These are phyloP conservation scores for Hylodesmum podocarpum DNA, from an alignment of 306 rosid species.

Conservation along the genomic window DNA sequence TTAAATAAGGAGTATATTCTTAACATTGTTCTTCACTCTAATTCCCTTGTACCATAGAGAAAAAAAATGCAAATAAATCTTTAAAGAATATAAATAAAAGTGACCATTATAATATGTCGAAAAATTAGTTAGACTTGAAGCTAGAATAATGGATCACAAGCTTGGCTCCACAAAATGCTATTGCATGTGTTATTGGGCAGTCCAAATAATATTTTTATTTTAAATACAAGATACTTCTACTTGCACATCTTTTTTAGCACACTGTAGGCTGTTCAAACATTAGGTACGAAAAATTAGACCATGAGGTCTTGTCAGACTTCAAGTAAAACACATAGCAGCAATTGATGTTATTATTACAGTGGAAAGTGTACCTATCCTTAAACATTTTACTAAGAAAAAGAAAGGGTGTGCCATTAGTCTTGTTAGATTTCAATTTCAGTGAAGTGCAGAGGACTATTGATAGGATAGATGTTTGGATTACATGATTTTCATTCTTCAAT, in stretches of 20 bases:
- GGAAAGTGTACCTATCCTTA: neutral
- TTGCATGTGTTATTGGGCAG: conserved; percentile 3
- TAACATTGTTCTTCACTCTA: too few relatives aligned
- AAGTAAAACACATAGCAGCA: neutral
- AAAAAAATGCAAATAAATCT: conserved; percentile 9
- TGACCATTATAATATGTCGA: conserved; percentile 10
- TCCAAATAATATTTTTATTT: neutral
- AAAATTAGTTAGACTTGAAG: neutral
- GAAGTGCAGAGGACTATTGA: conserved; percentile 14
- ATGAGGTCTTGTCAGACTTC: neutral
- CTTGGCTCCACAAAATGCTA: conserved; percentile 16
- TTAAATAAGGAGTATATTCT: too few relatives aligned
- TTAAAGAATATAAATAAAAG: conserved; percentile 7
- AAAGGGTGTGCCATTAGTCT: neutral
- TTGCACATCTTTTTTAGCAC: neutral
- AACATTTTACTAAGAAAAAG: neutral
- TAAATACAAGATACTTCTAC: neutral
- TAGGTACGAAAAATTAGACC: neutral
- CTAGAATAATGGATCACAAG: conserved; percentile 18
- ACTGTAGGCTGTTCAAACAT: neutral
- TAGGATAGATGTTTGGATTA: conserved; percentile 24
- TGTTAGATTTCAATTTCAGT: neutral
- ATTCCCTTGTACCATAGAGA: conserved; percentile 3
- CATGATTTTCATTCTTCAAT: conserved; percentile 37
- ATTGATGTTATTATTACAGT: neutral